These are phyloP conservation scores for Microdochium nivale DNA, from an alignment of 2,329 filamentous ascomycete genomes.

Conservation along the genomic window DNA sequence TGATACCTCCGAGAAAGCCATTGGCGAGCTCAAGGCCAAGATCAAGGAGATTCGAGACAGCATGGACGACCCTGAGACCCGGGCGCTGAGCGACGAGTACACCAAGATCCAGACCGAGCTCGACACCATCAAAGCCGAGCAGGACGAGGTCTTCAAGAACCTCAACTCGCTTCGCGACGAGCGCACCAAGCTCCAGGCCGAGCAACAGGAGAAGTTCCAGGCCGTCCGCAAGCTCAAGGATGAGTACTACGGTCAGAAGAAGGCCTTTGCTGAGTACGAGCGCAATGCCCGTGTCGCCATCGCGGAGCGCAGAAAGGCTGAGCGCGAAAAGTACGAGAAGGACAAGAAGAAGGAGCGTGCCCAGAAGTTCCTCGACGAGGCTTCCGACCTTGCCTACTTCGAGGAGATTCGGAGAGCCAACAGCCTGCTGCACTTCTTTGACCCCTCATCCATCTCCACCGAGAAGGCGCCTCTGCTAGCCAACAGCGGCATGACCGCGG, in stretches of 20 bases:
- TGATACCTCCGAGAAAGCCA: conserved; percentile 78
- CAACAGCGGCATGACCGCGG: conserved; percentile 67
- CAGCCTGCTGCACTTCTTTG: conserved; percentile 83
- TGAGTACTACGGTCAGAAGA: conserved; percentile 72
- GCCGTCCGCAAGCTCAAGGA: conserved; percentile 85
- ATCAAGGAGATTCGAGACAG: conserved; percentile 83
- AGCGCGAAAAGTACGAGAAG: conserved; percentile 65
- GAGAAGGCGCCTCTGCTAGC: conserved; percentile 59
- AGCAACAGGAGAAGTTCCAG: conserved; percentile 79
- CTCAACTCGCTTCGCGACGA: conserved; percentile 78
- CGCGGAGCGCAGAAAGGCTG: conserved; percentile 70
- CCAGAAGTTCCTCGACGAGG: conserved; percentile 69
- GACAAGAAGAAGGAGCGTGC: conserved; percentile 70
- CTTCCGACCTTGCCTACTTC: conserved; percentile 77
- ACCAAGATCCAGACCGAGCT: conserved; percentile 78
- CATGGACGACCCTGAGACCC: conserved; percentile 85
- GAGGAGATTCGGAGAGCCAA: conserved; percentile 89
- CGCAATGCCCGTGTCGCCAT: conserved; percentile 69
- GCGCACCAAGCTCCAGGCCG: conserved; percentile 70
- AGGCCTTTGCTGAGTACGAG: conserved; percentile 77
- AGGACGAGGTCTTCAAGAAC: conserved; percentile 85
- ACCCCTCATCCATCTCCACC: conserved; percentile 57
- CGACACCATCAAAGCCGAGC: conserved; percentile 82
- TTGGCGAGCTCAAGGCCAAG: conserved; percentile 78
- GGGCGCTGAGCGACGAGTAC: conserved; percentile 81